Percentiles rank a stretch among this genome's conserved stretches.
Evolutionary conservation across 2,329 filamentous ascomycete genomes (phyloP).

Genomic region (Trichophyton benhamiae): DNA sequence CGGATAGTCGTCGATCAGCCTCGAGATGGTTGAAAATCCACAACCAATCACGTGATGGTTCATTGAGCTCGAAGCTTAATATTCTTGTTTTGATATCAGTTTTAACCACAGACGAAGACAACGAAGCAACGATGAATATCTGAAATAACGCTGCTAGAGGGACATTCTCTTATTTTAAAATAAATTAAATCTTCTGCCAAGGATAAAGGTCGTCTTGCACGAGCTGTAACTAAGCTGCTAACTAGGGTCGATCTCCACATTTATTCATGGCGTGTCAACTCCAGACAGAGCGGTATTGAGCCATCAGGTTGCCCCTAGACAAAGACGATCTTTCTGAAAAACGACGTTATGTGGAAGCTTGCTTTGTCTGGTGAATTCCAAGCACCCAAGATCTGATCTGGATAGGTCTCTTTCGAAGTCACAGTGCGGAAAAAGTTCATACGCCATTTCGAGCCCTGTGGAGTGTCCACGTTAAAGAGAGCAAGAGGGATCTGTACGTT

Average conservation of each 20-base stretch:
- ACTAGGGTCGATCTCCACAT: background rate
- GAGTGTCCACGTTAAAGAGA: conserved; percentile 39
- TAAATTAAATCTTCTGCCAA: no score
- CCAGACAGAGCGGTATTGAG: background rate
- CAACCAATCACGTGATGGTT: background rate
- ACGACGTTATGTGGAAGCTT: conserved; percentile 40
- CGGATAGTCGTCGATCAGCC: no score
- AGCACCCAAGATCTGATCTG: conserved; percentile 21
- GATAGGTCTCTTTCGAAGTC: conserved; percentile 33
- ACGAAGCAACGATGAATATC: no score
- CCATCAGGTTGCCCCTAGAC: conserved; percentile 16
- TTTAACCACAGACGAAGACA: no score
- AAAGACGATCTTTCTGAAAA: conserved; percentile 34
- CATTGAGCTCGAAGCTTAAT: background rate
- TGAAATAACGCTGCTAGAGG: no score
- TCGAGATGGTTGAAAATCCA: background rate
- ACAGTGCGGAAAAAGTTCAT: conserved; percentile 44
- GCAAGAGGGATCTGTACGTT: conserved; percentile 35
- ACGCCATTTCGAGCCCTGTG: conserved; percentile 37
- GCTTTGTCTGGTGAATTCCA: conserved; percentile 38
- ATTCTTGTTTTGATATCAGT: no score
- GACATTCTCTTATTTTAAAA: no score
- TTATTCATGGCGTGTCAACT: background rate
- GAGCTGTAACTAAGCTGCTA: no score
- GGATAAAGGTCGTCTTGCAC: no score